Evolutionary conservation across 1,284 basidiomycete genomes (phyloP), one percentile per base, ranked within the genome.

Genomic region (Ustilago sp.): DNA sequence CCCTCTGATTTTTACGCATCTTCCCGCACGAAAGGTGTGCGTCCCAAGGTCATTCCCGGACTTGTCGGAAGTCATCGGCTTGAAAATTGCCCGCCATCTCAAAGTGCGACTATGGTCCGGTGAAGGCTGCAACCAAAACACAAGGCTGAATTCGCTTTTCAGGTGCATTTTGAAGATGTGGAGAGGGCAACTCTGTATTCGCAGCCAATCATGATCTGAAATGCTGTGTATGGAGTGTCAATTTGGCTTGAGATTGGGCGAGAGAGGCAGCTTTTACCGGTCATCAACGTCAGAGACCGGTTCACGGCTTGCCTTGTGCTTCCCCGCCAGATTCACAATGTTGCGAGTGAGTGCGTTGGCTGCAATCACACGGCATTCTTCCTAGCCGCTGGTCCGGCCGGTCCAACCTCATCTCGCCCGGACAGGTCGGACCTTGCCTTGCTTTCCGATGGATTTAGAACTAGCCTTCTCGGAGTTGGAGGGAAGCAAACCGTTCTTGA

Each of bases 11-110:
- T 31, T 28, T 28, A 3, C 23, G 23, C 23, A 28, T 28, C n/a
- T 17, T 48, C 17, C 45, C 45, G 45, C 45, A 45, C 41, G 41
- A 45, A 45, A 45, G 23, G 23, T 28, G 23, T 28, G 23, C 23
- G 23, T 28, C 3, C 23, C 15, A 23, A 19, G 39, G 36, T 32
- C 32, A n/a, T 43, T 61, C 36, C 69, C 56, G 60, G 69, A 66
- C 60, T 59, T 63, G 69, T 66, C 69, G 63, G 69, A 48, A 66
- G 60, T 52, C 51, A 28, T 71, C 63, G 68, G 63, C 34, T 55
- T 56, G 38, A 58, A 58, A 50, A 13, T 32, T 39, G 41, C n/a
- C 35, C 32, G 17, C 15, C 52, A 15, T 45, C 15, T 17, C 23
- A 43, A n/a, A 7, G 28, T 45, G 23, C 28, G 5, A 38, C 39